Evolutionary conservation across 495 filamentous ascomycete genomes (phyloP).

Genomic region (Aspergillus nidulans): DNA sequence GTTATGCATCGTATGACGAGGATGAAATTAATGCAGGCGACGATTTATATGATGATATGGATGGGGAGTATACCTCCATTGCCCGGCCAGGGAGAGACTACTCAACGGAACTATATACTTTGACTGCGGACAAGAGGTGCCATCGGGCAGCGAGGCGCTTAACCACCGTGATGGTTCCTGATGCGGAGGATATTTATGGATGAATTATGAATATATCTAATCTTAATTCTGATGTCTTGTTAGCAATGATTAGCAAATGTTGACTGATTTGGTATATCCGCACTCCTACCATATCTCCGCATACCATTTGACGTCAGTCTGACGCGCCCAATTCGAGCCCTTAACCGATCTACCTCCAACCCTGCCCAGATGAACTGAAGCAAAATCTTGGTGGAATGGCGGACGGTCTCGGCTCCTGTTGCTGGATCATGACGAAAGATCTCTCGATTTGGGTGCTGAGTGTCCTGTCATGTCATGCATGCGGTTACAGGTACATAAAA

Average conservation of each 20-base stretch:
- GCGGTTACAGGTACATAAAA: background rate
- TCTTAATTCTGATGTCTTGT: constrained; percentile 1
- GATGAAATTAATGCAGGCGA: background rate
- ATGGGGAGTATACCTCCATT: background rate
- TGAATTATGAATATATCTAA: constrained; percentile 14
- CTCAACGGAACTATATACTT: background rate
- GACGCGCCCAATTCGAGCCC: constrained; percentile 3
- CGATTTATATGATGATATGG: constrained; percentile 3
- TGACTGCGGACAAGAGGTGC: constrained; percentile 20
- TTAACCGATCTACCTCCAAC: background rate
- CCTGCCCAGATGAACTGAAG: background rate
- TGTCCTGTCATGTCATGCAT: background rate
- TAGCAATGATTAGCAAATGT: background rate
- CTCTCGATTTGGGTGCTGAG: background rate
- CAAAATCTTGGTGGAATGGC: background rate
- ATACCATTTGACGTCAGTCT: constrained; percentile 17
- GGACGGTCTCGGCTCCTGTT: background rate
- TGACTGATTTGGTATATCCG: background rate
- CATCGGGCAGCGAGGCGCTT: constrained; percentile 25
- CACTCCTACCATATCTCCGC: background rate
- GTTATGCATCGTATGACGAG: background rate
- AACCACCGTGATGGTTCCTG: constrained; percentile 43
- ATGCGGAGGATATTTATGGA: constrained; percentile 38
- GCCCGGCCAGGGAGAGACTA: background rate
- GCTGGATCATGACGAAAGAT: constrained; percentile 1